Evolutionary conservation across 768 basidiomycete species (phyloP), one percentile per base, ranked within the genome.

Genomic region (Suillus subalutaceus): DNA sequence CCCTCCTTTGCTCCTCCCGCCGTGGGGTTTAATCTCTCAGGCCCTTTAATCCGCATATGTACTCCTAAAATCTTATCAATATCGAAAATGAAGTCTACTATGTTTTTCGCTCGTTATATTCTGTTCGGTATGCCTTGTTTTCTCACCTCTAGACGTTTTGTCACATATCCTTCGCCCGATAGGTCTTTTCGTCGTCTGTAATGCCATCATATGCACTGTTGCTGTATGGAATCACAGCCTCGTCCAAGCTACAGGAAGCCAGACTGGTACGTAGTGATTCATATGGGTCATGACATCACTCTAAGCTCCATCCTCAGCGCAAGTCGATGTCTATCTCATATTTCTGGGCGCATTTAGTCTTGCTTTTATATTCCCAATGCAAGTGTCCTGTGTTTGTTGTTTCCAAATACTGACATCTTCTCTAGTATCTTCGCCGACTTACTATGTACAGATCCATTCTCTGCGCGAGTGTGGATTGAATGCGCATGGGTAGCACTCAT

Each of bases 391-490:
- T 59, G 10, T 2, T n/a, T 38, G 40, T 32, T 30, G 20, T n/a
- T 23, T n/a, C 32, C 32, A 48, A 35, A 43, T 60, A 63, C 65
- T 63, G 38, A 63, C 69, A 32, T 48, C 20, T 60, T n/a, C 63
- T 23, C 23, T 58, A 86, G 85, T 72, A 82, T 85, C 55, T 88
- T 89, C 67, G 73, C 86, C 46, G 90, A 92, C 74, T 74, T 91
- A 43, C 71, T 84, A 30, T 81, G 82, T 23, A 81, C 78, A 66
- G 78, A 84, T 73, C 75, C 85, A 8, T 73, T 89, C 53, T 82
- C 86, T 26, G 83, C 84, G 30, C 83, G 82, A n/a, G 86, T 92
- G 18, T 91, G 89, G 88, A 89, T 92, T 68, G 91, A 93, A 72
- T 85, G 84, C 69, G 57, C 75, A 30, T 92, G 90, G 90, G 77